A percentile compares a stretch with the other conserved stretches of the same genome.
Conservation (phyloP, 2,329 filamentous ascomycete species). For the Neoarthrinium moseri region DNA sequence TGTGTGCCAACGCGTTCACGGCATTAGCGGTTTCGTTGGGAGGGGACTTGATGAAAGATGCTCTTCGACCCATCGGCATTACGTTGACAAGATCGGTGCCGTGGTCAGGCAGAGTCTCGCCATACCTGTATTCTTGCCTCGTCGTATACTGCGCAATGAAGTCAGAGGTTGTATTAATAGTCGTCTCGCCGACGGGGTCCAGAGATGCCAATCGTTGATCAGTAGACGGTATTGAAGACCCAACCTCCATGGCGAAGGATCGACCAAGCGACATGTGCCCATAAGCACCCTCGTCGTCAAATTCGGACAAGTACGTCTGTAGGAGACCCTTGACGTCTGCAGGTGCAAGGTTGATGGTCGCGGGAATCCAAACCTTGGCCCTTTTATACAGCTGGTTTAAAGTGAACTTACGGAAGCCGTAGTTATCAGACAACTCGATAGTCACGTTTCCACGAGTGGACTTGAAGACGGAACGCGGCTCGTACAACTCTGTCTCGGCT, state of each 20-base stretch:
- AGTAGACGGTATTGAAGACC: constrained; percentile 78
- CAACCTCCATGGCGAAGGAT: constrained; percentile 93
- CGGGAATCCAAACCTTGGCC: constrained; percentile 77
- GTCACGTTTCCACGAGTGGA: constrained; percentile 76
- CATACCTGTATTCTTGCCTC: constrained; percentile 90
- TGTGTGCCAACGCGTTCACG: constrained; percentile 65
- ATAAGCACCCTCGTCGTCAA: constrained; percentile 85
- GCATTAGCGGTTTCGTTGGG: constrained; percentile 57
- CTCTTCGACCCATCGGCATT: constrained; percentile 52
- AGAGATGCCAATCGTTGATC: constrained; percentile 85
- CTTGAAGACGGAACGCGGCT: constrained; percentile 77
- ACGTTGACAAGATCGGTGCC: constrained; percentile 64
- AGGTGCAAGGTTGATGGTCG: constrained; percentile 80
- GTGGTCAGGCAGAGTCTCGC: constrained; percentile 70
- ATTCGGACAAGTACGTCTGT: constrained; percentile 94
- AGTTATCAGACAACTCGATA: constrained; percentile 92
- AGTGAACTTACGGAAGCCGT: constrained; percentile 75
- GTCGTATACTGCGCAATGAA: constrained; percentile 97
- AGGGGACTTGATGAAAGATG: constrained; percentile 50
- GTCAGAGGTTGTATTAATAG: constrained; percentile 89
- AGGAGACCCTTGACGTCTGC: constrained; percentile 92
- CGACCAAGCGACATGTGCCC: constrained; percentile 89
- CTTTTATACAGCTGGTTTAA: constrained; percentile 74
- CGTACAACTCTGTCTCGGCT: constrained; percentile 90
- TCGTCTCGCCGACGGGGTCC: constrained; percentile 68